phyloP scores from a whole-genome alignment of 805 yeast species.

The Ogataea neopini region DNA sequence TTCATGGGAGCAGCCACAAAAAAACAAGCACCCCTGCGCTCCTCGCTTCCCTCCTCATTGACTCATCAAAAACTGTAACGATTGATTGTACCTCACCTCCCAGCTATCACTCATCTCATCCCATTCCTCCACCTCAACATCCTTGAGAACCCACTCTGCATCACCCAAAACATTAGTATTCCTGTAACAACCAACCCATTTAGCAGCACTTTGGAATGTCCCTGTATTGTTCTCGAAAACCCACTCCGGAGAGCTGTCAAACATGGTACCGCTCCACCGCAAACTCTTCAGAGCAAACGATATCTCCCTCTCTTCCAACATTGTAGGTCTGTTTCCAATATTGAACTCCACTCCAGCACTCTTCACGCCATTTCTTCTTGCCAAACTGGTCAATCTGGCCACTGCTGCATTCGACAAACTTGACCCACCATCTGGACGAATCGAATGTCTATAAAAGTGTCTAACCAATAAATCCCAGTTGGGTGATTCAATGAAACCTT shows the following conservation, averaged over 20 bases:
- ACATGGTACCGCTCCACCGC: conserved; percentile 17
- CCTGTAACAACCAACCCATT: conserved; percentile 19
- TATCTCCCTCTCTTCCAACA: conserved; percentile 14
- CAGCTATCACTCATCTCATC: background rate
- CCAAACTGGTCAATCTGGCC: conserved; percentile 4
- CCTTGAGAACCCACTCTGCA: conserved; percentile 1
- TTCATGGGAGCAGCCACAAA: no score
- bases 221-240: conserved; percentile 13
- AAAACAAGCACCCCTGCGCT: no score
- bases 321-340: conserved; percentile 17
- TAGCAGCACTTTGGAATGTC: conserved; percentile 21
- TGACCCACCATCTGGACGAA: conserved; percentile 7
- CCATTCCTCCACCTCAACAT: conserved; percentile 3
- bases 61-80: conserved; percentile 2
- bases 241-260: conserved; percentile 19
- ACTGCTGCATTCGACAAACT: background rate
- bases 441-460: conserved; percentile 21
- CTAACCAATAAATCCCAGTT: conserved; percentile 20
- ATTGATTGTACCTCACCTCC: conserved; percentile 1
- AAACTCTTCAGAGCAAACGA: conserved; percentile 13
- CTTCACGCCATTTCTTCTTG: background rate
- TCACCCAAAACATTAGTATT: conserved; percentile 7
- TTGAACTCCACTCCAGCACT: conserved; percentile 5
- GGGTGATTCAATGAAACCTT: conserved; percentile 16
- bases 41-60: background rate